A percentile compares a stretch with the other conserved stretches of the same genome.
These are phyloP conservation scores for Dipteronia dyeriana DNA, from an alignment of 345 rosid species.

Conservation along the genomic window DNA sequence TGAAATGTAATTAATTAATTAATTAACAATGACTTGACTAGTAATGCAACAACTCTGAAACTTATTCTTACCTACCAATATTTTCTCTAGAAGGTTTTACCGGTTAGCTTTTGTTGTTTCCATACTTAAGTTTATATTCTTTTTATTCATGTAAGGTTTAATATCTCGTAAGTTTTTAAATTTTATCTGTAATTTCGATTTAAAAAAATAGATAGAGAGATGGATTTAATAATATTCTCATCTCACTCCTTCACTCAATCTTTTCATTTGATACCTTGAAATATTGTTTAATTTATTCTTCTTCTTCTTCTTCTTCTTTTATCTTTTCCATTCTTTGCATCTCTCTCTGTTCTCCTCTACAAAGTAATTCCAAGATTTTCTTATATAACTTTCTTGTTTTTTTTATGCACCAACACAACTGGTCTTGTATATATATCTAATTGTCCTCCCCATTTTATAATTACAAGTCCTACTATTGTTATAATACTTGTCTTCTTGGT, in stretches of 20 bases:
- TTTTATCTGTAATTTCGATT: too few relatives aligned
- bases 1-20: too few relatives aligned
- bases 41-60: conserved; percentile 11
- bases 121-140: not conserved
- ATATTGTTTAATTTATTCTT: conserved; percentile 13
- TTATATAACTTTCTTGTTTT: conserved; percentile 4
- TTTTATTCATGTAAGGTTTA: too few relatives aligned
- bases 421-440: not conserved
- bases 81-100: not conserved
- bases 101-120: not conserved
- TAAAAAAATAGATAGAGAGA: too few relatives aligned
- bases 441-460: not conserved
- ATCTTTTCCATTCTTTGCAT: conserved; percentile 6
- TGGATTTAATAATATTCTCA: conserved; percentile 18
- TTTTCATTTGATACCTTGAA: not conserved
- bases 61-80: conserved; percentile 29
- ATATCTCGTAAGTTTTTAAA: too few relatives aligned
- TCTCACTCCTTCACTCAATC: conserved; percentile 39
- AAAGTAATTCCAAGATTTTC: conserved; percentile 39
- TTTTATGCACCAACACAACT: not conserved
- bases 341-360: conserved; percentile 34
- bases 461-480: not conserved
- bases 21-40: not conserved
- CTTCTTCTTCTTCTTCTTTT: conserved; percentile 26
- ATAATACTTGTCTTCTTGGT: not conserved